A percentile compares a stretch with the other conserved stretches of the same genome.
phyloP scores from a whole-genome alignment of 768 basidiomycete species.

The Boletus pseudo-olivaceus region DNA sequence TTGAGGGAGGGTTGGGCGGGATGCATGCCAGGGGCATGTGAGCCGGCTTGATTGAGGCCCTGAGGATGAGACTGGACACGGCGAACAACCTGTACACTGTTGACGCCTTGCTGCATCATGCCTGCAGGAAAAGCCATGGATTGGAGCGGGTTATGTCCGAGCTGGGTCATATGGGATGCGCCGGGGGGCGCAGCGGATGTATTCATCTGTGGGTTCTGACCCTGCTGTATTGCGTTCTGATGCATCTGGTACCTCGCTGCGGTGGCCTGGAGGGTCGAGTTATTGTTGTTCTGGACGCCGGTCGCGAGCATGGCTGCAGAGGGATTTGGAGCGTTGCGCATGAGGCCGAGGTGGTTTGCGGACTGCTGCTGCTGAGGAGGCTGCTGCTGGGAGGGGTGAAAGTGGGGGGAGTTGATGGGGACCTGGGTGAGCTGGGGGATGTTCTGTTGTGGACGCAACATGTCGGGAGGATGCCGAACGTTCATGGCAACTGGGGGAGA shows the following conservation, averaged over 20 bases:
- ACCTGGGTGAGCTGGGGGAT: constrained; percentile 38
- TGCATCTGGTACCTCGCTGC: constrained; percentile 32
- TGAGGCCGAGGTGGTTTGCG: constrained; percentile 35
- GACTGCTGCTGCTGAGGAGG: constrained; percentile 34
- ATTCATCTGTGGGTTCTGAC: constrained; percentile 35
- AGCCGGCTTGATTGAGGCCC: constrained; percentile 37
- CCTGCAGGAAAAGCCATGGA: constrained; percentile 40
- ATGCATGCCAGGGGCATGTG: constrained; percentile 36
- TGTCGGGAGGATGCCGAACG: constrained; percentile 40
- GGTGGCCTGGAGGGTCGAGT: constrained; percentile 21
- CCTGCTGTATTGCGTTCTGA: constrained; percentile 37
- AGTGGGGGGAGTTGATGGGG: constrained; percentile 36
- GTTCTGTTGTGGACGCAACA: constrained; percentile 43
- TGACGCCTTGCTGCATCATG: constrained; percentile 40
- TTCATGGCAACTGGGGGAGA: constrained; percentile 40
- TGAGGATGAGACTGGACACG: constrained; percentile 60
- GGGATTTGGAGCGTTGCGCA: constrained; percentile 33
- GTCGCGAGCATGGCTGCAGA: constrained; percentile 39
- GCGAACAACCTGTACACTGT: constrained; percentile 40
- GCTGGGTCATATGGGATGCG: constrained; percentile 27
- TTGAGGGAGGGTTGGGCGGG: constrained; percentile 34
- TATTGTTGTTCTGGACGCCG: constrained; percentile 25
- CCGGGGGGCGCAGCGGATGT: constrained; percentile 26
- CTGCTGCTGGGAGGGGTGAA: constrained; percentile 38
- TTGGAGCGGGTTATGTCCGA: constrained; percentile 38